Evolutionary conservation across 768 basidiomycete species (phyloP), one percentile per base, ranked within the genome.

Genomic region (Dentipellis sp.): DNA sequence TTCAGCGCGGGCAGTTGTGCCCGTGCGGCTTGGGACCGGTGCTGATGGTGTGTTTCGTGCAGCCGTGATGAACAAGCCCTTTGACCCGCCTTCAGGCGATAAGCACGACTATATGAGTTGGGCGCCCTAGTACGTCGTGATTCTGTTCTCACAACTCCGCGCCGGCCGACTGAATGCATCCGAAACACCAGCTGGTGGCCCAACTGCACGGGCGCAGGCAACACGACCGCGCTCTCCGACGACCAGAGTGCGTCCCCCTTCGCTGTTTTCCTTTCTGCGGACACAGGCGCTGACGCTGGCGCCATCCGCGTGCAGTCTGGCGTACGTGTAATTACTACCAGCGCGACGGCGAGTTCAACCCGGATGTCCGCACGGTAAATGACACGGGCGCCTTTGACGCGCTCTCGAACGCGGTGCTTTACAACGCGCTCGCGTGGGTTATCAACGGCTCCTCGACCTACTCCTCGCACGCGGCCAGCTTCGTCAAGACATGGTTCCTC

Each of bases 401-500:
- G 47, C 42, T 72, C 52, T 51, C 69, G 23, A 64, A 71, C 39
- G 65, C 69, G 10, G 62, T 69, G 21, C 63, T 69, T 37, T 67
- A 65, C 63, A 69, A 69, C 56, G 39, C 70, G n/a, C 51, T 72
- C 12, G 64, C 71, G 5, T 72, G 64, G 64, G 58, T 52, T 10
- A 58, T 68, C 57, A 68, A 66, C 35, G 65, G 64, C 19, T 56
- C 65, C 7, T 55, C 62, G 14, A 39, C 45, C n/a, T 72, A 69
- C 57, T 40, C 70, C 10, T 36, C 53, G 21, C 59, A 63, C 36
- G 62, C 62, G 46, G 62, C 60, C 9, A 53, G 40, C 37, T 64
- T 56, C 54, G 59, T 70, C 52, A 48, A 66, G 35, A 71, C 69
- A 11, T 71, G 67, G 64, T 72, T 72, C 65, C 53, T 68, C 52